phyloP scores from a whole-genome alignment of 306 rosid species.

The Myrica gale region DNA sequence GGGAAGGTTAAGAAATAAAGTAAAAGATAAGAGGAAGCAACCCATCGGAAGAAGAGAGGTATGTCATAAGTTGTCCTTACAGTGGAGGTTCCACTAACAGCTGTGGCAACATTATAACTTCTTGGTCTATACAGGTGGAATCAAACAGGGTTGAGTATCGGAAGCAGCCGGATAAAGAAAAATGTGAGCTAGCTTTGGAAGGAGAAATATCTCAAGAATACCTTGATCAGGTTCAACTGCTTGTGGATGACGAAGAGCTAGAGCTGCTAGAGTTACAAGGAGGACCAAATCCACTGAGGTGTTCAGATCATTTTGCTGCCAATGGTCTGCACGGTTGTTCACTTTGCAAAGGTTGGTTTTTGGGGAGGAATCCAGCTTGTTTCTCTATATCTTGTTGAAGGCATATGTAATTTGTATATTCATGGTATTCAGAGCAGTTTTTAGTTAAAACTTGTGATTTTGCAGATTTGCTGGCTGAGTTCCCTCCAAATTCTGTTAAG shows the following conservation, averaged over 20 bases:
- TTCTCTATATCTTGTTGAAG: constrained; percentile 16
- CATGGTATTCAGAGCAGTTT: constrained; percentile 24
- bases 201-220: constrained; percentile 43
- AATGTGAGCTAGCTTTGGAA: constrained; percentile 69
- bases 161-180: constrained; percentile 39
- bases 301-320: constrained; percentile 59
- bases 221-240: constrained; percentile 47
- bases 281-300: constrained; percentile 40
- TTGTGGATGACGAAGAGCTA: constrained; percentile 88
- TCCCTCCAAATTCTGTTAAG: constrained; percentile 79
- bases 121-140: constrained; percentile 52
- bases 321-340: constrained; percentile 56
- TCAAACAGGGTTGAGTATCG: constrained; percentile 34
- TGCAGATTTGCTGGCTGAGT: constrained; percentile 73
- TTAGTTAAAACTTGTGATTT: constrained; percentile 24
- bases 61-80: constrained; percentile 19
- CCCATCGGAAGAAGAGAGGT: constrained; percentile 52
- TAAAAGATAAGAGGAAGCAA: constrained; percentile 58
- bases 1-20: constrained; percentile 52
- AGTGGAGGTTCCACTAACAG: constrained; percentile 9
- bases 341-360: constrained; percentile 73
- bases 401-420: constrained; percentile 14
- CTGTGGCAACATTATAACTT: constrained; percentile 24
- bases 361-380: constrained; percentile 17
- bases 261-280: constrained; percentile 71